Conservation (phyloP, 2,329 filamentous ascomycete species). For the Corinectria fuckeliana region DNA sequence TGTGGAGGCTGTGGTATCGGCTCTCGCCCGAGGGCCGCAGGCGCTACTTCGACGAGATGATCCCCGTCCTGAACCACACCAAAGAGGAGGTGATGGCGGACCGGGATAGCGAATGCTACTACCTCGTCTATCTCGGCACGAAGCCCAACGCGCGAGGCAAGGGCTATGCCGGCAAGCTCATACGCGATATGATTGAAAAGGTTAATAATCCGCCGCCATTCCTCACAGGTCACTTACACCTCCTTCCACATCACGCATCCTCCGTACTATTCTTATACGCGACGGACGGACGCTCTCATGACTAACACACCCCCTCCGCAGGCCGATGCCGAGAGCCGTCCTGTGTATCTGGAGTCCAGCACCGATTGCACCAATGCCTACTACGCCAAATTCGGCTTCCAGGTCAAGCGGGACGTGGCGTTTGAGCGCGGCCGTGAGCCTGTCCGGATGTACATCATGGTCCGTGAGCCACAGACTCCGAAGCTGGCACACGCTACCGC, state of each 20-base stretch:
- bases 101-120: constrained; percentile 74
- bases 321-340: constrained; percentile 71
- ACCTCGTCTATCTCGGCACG: constrained; percentile 84
- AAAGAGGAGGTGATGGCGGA: constrained; percentile 73
- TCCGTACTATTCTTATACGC: not conserved
- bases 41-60: constrained; percentile 79
- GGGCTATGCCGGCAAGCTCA: constrained; percentile 74
- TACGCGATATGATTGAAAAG: constrained; percentile 71
- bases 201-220: constrained; percentile 47
- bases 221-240: not conserved
- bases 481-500: constrained; percentile 36
- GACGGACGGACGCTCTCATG: not conserved
- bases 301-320: constrained; percentile 35
- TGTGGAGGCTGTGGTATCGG: constrained; percentile 79
- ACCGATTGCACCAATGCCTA: constrained; percentile 71
- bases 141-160: constrained; percentile 72
- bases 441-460: constrained; percentile 79
- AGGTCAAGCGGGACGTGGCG: constrained; percentile 66
- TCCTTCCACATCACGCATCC: not conserved
- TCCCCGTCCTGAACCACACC: constrained; percentile 75
- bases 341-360: constrained; percentile 82
- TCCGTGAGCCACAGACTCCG: constrained; percentile 67
- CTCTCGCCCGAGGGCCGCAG: constrained; percentile 73
- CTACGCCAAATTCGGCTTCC: constrained; percentile 79
- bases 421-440: constrained; percentile 64